Evolutionary conservation across 2,329 filamentous ascomycete genomes (phyloP), one percentile per base, ranked within the genome.

Genomic region (Xylaria sp.): DNA sequence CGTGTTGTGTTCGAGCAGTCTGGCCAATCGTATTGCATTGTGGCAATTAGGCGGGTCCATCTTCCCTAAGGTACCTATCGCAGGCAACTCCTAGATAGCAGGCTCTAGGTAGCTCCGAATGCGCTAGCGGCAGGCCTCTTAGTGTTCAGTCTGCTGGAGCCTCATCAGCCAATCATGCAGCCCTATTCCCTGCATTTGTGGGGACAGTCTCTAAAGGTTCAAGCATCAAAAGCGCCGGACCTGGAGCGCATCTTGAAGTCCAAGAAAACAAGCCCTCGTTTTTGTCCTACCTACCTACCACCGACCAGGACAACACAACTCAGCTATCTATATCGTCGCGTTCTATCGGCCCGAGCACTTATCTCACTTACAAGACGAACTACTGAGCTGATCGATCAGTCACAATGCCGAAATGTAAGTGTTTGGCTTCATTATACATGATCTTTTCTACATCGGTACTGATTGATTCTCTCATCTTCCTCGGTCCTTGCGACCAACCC

Each of bases 371-470:
- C 15, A 38, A 38, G 8, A 57, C 62, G n/a, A 47, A 43, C 4
- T 49, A 4, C 55, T 63, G 56, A 57, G 49, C 45, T 83, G n/a
- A n/a, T n/a, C n/a, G n/a, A 91, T 9, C 28, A 31, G 28, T 31
- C 28, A 31, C 84, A 68, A 94, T 95, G 92, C 92, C 91, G 63
- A 94, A 94, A 85, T 95, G 92, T 94, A 70, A 67, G 69, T 64
- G 66, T 33, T 64, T 38, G 23, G 21, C 66, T 47, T 40, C 12
- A n/a, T n/a, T n/a, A n/a, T n/a, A n/a, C n/a, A n/a, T n/a, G n/a
- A n/a, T 54, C 17, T 31, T 43, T 19, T 23, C 35, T 11, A 51
- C 28, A 61, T 38, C 52, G 52, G 49, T 43, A 31, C 54, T 46
- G 77, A 83, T 76, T 82, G 78, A 38, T 50, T 76, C 82, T 78